A percentile compares a stretch with the other conserved stretches of the same genome.
phyloP scores from a whole-genome alignment of 441 rosid genomes.

The Adansonia rubrostipa region DNA sequence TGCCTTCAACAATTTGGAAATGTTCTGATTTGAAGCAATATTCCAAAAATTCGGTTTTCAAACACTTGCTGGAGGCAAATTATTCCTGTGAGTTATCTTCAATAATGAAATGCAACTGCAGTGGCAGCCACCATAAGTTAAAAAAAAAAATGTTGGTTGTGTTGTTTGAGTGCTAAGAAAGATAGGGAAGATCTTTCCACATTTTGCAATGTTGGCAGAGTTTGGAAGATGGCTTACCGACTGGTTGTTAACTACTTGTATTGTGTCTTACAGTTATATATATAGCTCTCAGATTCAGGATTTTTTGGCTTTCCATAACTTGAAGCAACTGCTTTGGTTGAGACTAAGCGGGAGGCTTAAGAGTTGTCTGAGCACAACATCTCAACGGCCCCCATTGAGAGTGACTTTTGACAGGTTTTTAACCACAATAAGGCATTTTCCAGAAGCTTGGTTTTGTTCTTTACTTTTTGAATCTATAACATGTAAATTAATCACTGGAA shows the following conservation, averaged over 20 bases:
- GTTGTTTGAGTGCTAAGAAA: slow-evolving; percentile 14
- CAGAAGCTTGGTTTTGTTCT: neutral
- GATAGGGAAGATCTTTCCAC: slow-evolving; percentile 21
- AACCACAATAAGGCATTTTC: neutral
- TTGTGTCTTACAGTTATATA: neutral
- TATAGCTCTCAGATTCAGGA: neutral
- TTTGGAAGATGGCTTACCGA: slow-evolving; percentile 41
- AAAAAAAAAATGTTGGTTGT: slow-evolving; percentile 7
- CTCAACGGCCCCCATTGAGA: slow-evolving; percentile 39
- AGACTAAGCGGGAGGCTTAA: slow-evolving; percentile 41
- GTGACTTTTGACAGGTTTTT: slow-evolving; percentile 19
- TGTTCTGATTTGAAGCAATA: slow-evolving; percentile 10
- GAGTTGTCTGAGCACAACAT: slow-evolving; percentile 41
- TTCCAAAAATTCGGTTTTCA: neutral
- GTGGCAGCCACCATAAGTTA: neutral
- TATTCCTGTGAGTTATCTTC: slow-evolving; percentile 7
- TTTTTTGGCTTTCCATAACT: slow-evolving; percentile 45
- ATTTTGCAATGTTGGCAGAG: slow-evolving; percentile 27
- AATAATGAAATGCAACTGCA: slow-evolving; percentile 2
- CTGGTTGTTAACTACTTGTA: slow-evolving; percentile 45
- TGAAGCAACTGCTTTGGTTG: slow-evolving; percentile 51
- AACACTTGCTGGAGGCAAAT: slow-evolving; percentile 2
- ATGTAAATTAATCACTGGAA: neutral
- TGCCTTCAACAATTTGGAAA: neutral
- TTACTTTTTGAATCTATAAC: neutral